Evolutionary conservation across 768 basidiomycete genomes (phyloP), one percentile per base, ranked within the genome.

Genomic region (Kwoniella europaea): DNA sequence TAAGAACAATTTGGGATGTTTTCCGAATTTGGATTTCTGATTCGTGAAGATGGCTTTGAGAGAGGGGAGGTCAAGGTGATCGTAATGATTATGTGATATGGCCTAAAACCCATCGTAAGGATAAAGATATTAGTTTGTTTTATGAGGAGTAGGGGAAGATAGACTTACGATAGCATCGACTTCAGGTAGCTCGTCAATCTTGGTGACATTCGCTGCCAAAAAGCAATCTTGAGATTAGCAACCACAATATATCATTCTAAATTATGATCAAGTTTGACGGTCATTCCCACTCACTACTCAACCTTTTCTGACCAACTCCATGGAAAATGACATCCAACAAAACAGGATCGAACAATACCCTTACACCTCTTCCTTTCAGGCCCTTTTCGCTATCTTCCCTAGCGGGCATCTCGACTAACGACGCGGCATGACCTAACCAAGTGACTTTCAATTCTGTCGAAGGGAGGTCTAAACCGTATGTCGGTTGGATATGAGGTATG

Each of bases 1-100:
- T 1, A 88, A 86, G 74, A 90, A 89, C 77, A 90, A 85, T 71
- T 88, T 87, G 0, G 89, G 69, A 87, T 85, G 60, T 86, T 88
- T 50, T 83, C 78, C 0, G 87, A 88, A 67, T 87, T 85, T 79
- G 87, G 59, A 66, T 29, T 67, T 64, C 35, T 70, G 68, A 13
- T 24, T 29, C 18, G 58, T 60, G 44, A 74, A 74, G 15, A 76
- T 64, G 18, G 63, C 63, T 35, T 68, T 44, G 9, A 78, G 71
- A n/a, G 77, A 79, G 27, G 74, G 50, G 27, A 72, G 56, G 57
- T 81, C 76, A 16, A 72, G 62, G 71, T 79, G 79, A 53, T 83
- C 84, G 68, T 83, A 86, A 74, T 86, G 85, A 54, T 80, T 82
- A 86, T 89, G 81, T 1, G 87, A 88, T 64, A 90, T 88, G 6